Percentiles rank a stretch among this genome's conserved stretches.
Conservation (phyloP, 169 alveolate genomes). For the Plasmodium billcollinsi region DNA sequence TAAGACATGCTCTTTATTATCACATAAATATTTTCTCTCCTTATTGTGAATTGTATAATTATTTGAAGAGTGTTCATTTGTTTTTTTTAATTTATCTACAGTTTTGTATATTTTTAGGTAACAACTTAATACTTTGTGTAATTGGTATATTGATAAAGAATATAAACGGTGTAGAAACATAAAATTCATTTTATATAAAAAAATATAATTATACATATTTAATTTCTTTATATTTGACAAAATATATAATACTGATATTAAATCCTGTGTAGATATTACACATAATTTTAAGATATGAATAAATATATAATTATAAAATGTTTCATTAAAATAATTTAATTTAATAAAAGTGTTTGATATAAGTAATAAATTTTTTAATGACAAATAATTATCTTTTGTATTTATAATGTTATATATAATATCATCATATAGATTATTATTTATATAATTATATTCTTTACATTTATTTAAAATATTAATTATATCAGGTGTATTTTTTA, state of each 20-base stretch:
- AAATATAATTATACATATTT: not conserved
- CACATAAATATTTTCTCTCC: not conserved
- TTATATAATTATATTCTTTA: constrained; percentile 31
- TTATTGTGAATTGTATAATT: not conserved
- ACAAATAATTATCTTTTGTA: not conserved
- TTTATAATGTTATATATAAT: not conserved
- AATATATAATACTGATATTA: constrained; percentile 12
- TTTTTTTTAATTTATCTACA: not conserved
- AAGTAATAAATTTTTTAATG: constrained; percentile 9
- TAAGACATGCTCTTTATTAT: not conserved
- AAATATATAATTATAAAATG: constrained; percentile 14
- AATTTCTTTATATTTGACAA: constrained; percentile 12
- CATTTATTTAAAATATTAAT: constrained; percentile 29
- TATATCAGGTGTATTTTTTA: not conserved
- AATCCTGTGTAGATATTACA: not conserved
- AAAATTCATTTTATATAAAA: constrained; percentile 39
- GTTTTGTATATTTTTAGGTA: constrained; percentile 18
- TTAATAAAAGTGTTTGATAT: constrained; percentile 18
- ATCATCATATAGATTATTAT: constrained; percentile 17
- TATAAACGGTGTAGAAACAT: constrained; percentile 31
- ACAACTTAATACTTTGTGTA: constrained; percentile 29
- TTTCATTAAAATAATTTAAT: constrained; percentile 33
- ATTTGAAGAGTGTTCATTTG: not conserved
- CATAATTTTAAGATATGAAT: not conserved
- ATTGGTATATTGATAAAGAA: constrained; percentile 30